Evolutionary conservation across 108 stramenopile species (phyloP).

Genomic region (Aurantiochytrium sp.): DNA sequence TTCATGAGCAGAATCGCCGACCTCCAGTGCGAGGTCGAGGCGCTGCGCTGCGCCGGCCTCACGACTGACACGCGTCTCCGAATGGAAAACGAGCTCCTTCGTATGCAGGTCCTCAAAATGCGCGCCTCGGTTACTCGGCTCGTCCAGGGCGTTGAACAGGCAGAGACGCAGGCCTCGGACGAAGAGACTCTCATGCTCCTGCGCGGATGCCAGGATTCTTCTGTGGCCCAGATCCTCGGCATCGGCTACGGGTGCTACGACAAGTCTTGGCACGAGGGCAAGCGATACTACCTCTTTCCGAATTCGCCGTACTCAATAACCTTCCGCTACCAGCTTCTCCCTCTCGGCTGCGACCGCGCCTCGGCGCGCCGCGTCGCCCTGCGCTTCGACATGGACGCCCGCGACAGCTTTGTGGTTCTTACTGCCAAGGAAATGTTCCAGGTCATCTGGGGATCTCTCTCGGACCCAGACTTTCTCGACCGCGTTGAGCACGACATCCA

Average conservation of each 20-base stretch:
- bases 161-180: neutral
- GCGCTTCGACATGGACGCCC: neutral
- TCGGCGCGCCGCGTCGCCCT: neutral
- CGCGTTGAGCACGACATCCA: neutral
- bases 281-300: neutral
- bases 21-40: neutral
- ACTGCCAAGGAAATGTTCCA: neutral
- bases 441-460: neutral
- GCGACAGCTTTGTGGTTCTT: neutral
- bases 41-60: neutral
- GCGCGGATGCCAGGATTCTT: neutral
- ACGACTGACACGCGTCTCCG: neutral
- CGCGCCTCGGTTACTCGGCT: neutral
- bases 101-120: constrained; percentile 3
- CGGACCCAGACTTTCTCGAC: neutral
- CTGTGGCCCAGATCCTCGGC: neutral
- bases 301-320: neutral
- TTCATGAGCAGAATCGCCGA: constrained; percentile 12
- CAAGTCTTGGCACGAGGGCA: neutral
- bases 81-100: neutral
- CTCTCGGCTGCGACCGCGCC: neutral
- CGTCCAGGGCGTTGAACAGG: neutral
- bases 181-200: neutral
- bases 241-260: constrained; percentile 15
- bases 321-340: constrained; percentile 26